Evolutionary conservation across 2,329 filamentous ascomycete species (phyloP), one percentile per base, ranked within the genome.

Genomic region (Tolypocladium inflatum): DNA sequence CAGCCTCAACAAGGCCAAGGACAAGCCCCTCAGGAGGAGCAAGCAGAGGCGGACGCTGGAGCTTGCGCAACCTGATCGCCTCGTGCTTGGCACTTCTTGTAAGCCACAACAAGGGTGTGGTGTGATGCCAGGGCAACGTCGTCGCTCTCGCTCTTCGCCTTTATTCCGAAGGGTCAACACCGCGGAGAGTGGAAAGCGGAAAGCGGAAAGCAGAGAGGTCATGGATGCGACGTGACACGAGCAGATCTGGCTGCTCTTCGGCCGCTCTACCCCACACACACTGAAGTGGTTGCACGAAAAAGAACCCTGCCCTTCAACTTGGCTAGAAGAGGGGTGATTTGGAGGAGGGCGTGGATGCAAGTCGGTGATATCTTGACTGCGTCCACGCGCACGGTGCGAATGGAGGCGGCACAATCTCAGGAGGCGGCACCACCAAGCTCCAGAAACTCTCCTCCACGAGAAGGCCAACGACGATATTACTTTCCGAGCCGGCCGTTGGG

Each of bases 201-300:
- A 39, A 39, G 6, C 38, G 15, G 30, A n/a, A 35, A 51, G 19
- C 48, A 9, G 15, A n/a, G 19, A 21, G 30, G 10, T 8, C 19
- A 8, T 35, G 59, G 60, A 61, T 66, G 62, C 62, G 63, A 66
- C 62, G 64, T 66, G 60, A 65, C 64, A 66, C 60, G 60, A 58
- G 54, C 54, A 61, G 57, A 60, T 63, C 59, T 61, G 57, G 56
- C 58, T 58, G 45, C 43, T 45, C 45, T 9, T 41, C n/a, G 35
- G 23, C 54, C 41, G 54, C 39, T 37, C 26, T 30, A 45, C 19
- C 41, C 26, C 26, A 45, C 41, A 37, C 30, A 50, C 41, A 38
- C n/a, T 7, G 19, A 43, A 55, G 38, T 43, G 38, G 54, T 55
- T 42, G 38, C 38, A 55, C 54, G 26, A 35, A 42, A 41, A 55